These are phyloP conservation scores for Plectranthus barbatus DNA, from an alignment of 257 asterid genomes.

Conservation along the genomic window DNA sequence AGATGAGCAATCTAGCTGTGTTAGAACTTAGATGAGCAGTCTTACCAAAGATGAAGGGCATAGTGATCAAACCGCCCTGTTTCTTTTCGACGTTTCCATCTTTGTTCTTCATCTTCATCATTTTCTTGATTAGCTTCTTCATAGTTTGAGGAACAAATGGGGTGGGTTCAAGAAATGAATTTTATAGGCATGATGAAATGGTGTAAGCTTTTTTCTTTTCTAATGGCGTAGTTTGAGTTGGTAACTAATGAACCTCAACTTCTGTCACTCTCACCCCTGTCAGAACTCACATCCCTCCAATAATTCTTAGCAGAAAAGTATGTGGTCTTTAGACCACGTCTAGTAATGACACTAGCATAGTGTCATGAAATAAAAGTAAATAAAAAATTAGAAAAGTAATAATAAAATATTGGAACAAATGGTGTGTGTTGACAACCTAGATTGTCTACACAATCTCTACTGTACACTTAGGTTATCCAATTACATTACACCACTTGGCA, in stretches of 20 bases:
- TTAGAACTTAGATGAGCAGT: too few relatives aligned
- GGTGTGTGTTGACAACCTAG: too few relatives aligned
- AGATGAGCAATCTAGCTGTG: not conserved
- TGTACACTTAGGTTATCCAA: too few relatives aligned
- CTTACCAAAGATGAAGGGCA: conserved; percentile 88
- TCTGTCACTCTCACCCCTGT: conserved; percentile 1
- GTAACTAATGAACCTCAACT: not conserved
- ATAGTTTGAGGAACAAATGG: conserved; percentile 9
- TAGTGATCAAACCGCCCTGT: conserved; percentile 76
- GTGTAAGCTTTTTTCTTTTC: not conserved
- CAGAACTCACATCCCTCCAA: not conserved
- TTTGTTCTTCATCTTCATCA: conserved; percentile 29
- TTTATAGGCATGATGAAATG: conserved; percentile 29
- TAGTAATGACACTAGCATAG: too few relatives aligned
- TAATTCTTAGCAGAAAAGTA: not conserved
- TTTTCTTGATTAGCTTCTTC: conserved; percentile 7
- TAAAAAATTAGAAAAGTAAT: too few relatives aligned
- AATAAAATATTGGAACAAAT: too few relatives aligned
- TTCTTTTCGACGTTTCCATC: conserved; percentile 20
- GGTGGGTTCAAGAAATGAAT: conserved; percentile 3
- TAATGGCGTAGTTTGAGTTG: not conserved
- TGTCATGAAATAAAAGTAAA: too few relatives aligned
- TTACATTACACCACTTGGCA: too few relatives aligned
- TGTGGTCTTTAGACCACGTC: conserved; percentile 10
- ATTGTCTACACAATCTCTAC: too few relatives aligned